phyloP scores from a whole-genome alignment of 1,284 basidiomycete genomes.

The Inonotus obliquus region DNA sequence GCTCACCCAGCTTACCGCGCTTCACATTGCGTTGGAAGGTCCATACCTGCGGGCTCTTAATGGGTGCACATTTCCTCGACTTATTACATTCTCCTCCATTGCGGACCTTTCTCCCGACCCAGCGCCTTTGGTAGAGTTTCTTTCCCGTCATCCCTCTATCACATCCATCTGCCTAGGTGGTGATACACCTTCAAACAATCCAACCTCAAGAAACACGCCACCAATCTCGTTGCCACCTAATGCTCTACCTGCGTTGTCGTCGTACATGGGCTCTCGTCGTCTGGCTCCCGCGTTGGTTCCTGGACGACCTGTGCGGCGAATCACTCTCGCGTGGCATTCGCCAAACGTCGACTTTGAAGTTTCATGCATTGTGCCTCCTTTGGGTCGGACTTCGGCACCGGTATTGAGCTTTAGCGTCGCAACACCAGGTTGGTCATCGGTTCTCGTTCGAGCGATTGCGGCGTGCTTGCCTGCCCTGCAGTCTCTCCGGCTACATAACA shows the following conservation, averaged over 20 bases:
- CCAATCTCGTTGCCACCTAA: slow-evolving; percentile 5
- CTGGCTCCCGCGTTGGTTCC: slow-evolving; percentile 15
- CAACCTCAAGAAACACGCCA: not conserved
- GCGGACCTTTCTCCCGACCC: slow-evolving; percentile 15
- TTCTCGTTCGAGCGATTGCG: slow-evolving; percentile 12
- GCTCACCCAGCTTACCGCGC: slow-evolving; percentile 13
- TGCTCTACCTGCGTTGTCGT: slow-evolving; percentile 12
- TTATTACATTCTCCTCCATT: slow-evolving; percentile 18
- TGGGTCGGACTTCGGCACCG: slow-evolving; percentile 7
- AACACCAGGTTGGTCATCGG: slow-evolving; percentile 18
- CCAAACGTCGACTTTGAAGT: slow-evolving; percentile 18
- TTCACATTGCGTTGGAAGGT: slow-evolving; percentile 17
- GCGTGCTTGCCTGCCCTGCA: slow-evolving; percentile 8
- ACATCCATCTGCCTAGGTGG: slow-evolving; percentile 16
- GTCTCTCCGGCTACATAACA: slow-evolving; percentile 15
- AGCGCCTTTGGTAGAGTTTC: slow-evolving; percentile 12
- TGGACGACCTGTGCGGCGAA: slow-evolving; percentile 13
- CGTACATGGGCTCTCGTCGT: slow-evolving; percentile 17
- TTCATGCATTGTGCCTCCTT: slow-evolving; percentile 9
- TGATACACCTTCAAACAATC: slow-evolving; percentile 5
- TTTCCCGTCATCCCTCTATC: slow-evolving; percentile 15
- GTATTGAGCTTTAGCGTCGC: slow-evolving; percentile 17
- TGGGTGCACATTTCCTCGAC: slow-evolving; percentile 15
- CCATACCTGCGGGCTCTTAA: slow-evolving; percentile 16
- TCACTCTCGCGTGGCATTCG: slow-evolving; percentile 18